A percentile compares a stretch with the other conserved stretches of the same genome.
These are phyloP conservation scores for Crithidia fasciculata DNA, from an alignment of 208 protist species.

Conservation along the genomic window DNA sequence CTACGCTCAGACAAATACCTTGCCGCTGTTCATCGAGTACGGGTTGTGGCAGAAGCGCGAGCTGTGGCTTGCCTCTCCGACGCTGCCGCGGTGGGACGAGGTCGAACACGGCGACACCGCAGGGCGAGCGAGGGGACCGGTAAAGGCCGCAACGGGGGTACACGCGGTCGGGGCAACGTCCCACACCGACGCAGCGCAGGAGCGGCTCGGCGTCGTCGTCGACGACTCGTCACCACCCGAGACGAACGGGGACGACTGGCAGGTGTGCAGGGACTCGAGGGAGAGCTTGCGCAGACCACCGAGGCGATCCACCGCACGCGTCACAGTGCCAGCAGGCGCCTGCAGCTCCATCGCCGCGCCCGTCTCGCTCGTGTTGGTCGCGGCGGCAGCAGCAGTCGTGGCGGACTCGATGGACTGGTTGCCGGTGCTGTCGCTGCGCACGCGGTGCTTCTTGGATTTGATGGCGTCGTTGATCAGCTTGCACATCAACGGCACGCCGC, in stretches of 20 bases:
- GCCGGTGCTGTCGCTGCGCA: background rate
- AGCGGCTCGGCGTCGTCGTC: constrained; percentile 20
- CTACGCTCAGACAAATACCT: constrained; percentile 16
- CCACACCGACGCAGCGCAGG: constrained; percentile 17
- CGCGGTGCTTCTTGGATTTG: constrained; percentile 22
- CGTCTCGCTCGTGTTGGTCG: background rate
- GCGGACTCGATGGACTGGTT: background rate
- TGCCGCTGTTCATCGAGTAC: constrained; percentile 25
- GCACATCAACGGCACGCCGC: constrained; percentile 40
- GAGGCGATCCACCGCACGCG: background rate
- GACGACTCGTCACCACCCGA: constrained; percentile 16
- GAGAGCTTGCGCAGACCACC: constrained; percentile 11
- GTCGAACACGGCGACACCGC: constrained; percentile 17
- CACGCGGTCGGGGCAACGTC: background rate
- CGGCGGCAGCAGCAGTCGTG: background rate
- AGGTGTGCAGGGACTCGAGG: constrained; percentile 12
- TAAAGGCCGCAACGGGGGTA: constrained; percentile 3
- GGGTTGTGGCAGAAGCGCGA: constrained; percentile 37
- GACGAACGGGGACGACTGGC: constrained; percentile 2
- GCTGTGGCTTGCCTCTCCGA: constrained; percentile 17
- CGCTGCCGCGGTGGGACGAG: constrained; percentile 21
- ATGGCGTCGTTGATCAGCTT: constrained; percentile 29
- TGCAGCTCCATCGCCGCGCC: background rate
- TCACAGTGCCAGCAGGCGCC: background rate
- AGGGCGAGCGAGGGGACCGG: background rate